Conservation (phyloP, 208 protist genomes). For the Leptomonas pyrrhocoris region DNA sequence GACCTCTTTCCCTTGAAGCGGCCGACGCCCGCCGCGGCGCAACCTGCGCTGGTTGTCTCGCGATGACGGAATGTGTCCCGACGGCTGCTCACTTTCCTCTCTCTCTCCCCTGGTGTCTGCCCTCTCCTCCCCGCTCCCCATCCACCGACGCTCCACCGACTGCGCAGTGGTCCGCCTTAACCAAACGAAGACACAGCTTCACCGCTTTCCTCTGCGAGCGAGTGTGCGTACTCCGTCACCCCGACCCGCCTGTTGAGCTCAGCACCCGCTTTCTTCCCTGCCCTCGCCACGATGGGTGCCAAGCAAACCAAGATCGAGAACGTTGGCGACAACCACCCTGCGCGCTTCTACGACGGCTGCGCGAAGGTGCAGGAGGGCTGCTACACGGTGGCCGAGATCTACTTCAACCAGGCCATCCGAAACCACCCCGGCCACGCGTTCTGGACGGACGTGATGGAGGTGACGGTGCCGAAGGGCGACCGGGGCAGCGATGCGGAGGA, state of each 20-base stretch:
- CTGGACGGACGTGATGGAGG: conserved; percentile 13
- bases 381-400: conserved; percentile 28
- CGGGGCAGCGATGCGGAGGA: too few relatives aligned
- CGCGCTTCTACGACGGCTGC: conserved; percentile 25
- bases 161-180: too few relatives aligned
- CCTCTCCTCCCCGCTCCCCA: too few relatives aligned
- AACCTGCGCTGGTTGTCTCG: too few relatives aligned
- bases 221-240: too few relatives aligned
- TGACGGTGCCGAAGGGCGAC: conserved; percentile 1
- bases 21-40: too few relatives aligned
- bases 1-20: too few relatives aligned
- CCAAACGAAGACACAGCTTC: too few relatives aligned
- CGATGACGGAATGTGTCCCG: not conserved
- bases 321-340: conserved; percentile 10
- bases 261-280: not conserved
- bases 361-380: conserved; percentile 9
- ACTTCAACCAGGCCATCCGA: conserved; percentile 23
- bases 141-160: too few relatives aligned
- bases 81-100: not conserved
- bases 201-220: too few relatives aligned
- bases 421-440: conserved; percentile 21
- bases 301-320: not conserved
- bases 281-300: not conserved
- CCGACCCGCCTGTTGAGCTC: too few relatives aligned
- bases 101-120: not conserved